Conservation (phyloP, 2,329 filamentous ascomycete species). For the Karstenula rhodostoma region DNA sequence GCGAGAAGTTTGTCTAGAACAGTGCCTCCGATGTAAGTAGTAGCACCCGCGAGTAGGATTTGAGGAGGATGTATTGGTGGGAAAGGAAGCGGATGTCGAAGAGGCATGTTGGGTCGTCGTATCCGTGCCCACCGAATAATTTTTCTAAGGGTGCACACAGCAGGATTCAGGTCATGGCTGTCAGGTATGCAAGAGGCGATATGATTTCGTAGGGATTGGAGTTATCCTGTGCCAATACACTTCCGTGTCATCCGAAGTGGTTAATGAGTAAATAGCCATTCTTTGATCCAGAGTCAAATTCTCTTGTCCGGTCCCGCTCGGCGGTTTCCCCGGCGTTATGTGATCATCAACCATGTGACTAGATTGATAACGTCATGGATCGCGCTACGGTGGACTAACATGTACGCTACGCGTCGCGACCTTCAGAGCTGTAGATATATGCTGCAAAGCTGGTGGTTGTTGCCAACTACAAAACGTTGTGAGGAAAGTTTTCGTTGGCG, state of each 20-base stretch:
- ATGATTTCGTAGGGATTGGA: too few species aligned
- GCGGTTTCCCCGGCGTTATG: background rate
- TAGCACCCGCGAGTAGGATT: background rate
- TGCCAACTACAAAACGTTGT: too few species aligned
- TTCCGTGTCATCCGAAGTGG: background rate
- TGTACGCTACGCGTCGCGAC: background rate
- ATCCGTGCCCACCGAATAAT: too few species aligned
- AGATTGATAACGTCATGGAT: background rate
- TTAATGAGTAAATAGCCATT: too few species aligned
- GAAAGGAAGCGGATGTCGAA: slow-evolving; percentile 3
- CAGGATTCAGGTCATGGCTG: too few species aligned
- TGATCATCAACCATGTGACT: slow-evolving; percentile 2
- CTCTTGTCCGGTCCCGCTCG: background rate
- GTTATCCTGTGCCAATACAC: too few species aligned
- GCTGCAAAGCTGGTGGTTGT: background rate
- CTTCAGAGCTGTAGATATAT: background rate
- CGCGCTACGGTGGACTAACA: background rate
- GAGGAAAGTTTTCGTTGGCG: too few species aligned
- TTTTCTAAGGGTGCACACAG: too few species aligned
- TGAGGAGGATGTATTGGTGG: slow-evolving; percentile 2
- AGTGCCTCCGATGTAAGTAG: slow-evolving; percentile 6
- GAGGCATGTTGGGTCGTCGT: background rate
- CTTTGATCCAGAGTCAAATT: background rate
- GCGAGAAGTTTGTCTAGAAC: background rate
- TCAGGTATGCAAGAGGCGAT: too few species aligned